Percentiles rank a stretch among this genome's conserved stretches.
phyloP scores from a whole-genome alignment of 768 basidiomycete genomes.

The Lactarius sanguifluus region DNA sequence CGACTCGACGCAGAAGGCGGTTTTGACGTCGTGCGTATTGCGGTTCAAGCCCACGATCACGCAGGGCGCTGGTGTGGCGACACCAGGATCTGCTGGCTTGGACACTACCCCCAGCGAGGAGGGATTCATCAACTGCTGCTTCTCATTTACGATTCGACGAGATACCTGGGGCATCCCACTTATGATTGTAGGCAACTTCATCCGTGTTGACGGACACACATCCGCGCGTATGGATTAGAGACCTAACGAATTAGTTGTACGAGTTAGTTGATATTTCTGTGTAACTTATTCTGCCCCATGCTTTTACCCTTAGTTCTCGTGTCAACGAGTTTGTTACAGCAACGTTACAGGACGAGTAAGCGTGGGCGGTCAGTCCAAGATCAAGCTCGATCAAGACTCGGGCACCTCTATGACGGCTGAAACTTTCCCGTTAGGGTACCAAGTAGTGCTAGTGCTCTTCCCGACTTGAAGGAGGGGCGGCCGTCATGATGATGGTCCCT shows the following conservation, averaged over 20 bases:
- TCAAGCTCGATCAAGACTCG: too few relatives aligned
- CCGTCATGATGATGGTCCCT: too few relatives aligned
- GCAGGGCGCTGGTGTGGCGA: slow-evolving; percentile 37
- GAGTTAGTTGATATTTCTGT: not conserved
- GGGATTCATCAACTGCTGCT: slow-evolving; percentile 81
- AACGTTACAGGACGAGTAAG: not conserved
- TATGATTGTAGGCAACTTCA: slow-evolving; percentile 90
- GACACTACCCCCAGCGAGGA: slow-evolving; percentile 52
- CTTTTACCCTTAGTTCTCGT: not conserved
- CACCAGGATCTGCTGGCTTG: slow-evolving; percentile 32
- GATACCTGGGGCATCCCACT: slow-evolving; percentile 87
- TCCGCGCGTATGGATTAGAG: too few relatives aligned
- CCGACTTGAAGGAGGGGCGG: too few relatives aligned
- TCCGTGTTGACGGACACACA: slow-evolving; percentile 39
- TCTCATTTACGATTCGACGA: slow-evolving; percentile 85
- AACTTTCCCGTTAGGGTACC: too few relatives aligned
- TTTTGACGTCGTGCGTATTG: slow-evolving; percentile 87
- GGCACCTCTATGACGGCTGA: too few relatives aligned
- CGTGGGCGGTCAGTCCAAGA: too few relatives aligned
- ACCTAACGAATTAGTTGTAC: not conserved
- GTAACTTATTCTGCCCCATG: slow-evolving; percentile 5
- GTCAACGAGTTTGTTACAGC: not conserved
- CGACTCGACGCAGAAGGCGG: slow-evolving; percentile 88
- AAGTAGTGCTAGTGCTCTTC: too few relatives aligned
- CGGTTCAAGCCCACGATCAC: slow-evolving; percentile 71